Evolutionary conservation across 768 basidiomycete genomes (phyloP).

Genomic region (Fomitopsis serialis): DNA sequence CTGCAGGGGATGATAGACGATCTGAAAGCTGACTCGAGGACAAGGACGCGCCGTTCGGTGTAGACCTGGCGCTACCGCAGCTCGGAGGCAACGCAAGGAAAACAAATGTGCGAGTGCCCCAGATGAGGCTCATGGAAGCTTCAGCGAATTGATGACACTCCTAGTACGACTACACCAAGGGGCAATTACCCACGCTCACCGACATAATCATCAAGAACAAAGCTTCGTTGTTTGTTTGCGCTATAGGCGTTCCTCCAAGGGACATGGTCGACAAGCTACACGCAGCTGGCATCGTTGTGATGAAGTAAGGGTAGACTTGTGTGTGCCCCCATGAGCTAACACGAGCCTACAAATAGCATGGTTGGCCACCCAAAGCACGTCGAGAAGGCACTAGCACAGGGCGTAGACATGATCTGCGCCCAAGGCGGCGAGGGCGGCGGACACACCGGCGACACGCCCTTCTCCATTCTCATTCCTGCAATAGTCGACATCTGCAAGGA

Average conservation of each 20-base stretch:
- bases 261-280: conserved; percentile 80
- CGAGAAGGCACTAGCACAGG: conserved; percentile 67
- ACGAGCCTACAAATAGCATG: conserved; percentile 46
- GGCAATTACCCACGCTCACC: conserved; percentile 70
- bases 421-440: conserved; percentile 88
- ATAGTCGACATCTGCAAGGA: conserved; percentile 74
- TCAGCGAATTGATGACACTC: neutral
- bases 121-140: neutral
- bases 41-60: conserved; percentile 71
- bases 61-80: conserved; percentile 81
- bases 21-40: conserved; percentile 71
- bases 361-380: conserved; percentile 87
- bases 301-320: conserved; percentile 57
- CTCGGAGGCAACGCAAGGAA: conserved; percentile 78
- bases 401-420: conserved; percentile 85
- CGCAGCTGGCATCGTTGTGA: conserved; percentile 69
- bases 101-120: conserved; percentile 50
- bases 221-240: conserved; percentile 77
- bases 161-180: conserved; percentile 71
- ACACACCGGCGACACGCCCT: conserved; percentile 80
- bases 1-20: conserved; percentile 64
- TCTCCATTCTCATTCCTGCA: conserved; percentile 77
- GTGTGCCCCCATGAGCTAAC: neutral
- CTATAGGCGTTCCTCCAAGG: conserved; percentile 80
- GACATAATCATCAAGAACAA: conserved; percentile 73